Percentiles rank a stretch among this genome's conserved stretches.
phyloP scores from a whole-genome alignment of 805 yeast genomes.

The Hanseniaspora osmophila region DNA sequence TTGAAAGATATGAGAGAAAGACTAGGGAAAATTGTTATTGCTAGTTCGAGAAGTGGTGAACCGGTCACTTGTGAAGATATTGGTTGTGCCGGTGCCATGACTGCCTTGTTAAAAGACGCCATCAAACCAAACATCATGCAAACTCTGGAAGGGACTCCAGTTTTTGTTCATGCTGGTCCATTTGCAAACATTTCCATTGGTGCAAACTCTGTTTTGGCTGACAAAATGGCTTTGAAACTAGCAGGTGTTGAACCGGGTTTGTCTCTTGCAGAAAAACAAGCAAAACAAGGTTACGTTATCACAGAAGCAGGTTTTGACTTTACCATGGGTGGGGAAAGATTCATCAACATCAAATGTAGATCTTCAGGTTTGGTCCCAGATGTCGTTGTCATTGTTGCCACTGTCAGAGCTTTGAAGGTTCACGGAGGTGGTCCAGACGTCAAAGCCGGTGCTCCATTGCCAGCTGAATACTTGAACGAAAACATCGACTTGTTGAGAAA shows the following conservation, averaged over 20 bases:
- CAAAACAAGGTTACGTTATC: constrained; percentile 59
- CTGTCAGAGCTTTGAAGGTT: constrained; percentile 70
- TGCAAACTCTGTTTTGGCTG: constrained; percentile 73
- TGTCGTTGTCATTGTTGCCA: constrained; percentile 68
- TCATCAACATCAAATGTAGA: constrained; percentile 69
- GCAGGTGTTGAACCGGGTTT: constrained; percentile 49
- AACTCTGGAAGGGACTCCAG: constrained; percentile 80
- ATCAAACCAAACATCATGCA: constrained; percentile 79
- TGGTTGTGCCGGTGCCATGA: constrained; percentile 76
- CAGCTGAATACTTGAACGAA: constrained; percentile 58
- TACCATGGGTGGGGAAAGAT: constrained; percentile 87
- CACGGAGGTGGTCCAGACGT: constrained; percentile 88
- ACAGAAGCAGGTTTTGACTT: constrained; percentile 85
- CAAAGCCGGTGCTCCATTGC: constrained; percentile 70
- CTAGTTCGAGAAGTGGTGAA: constrained; percentile 49
- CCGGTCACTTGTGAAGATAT: constrained; percentile 75
- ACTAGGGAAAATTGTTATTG: constrained; percentile 65
- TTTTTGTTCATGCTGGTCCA: constrained; percentile 79
- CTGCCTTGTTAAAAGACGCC: constrained; percentile 70
- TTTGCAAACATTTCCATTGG: constrained; percentile 81
- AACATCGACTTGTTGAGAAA: constrained; percentile 51
- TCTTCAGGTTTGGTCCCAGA: constrained; percentile 70
- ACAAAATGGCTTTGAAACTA: constrained; percentile 64
- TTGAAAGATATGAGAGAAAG: constrained; percentile 60
- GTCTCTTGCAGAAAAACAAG: constrained; percentile 28